Base-by-base conservation (phyloP, 345 rosid species). In the Bruguiera parviflora region DNA sequence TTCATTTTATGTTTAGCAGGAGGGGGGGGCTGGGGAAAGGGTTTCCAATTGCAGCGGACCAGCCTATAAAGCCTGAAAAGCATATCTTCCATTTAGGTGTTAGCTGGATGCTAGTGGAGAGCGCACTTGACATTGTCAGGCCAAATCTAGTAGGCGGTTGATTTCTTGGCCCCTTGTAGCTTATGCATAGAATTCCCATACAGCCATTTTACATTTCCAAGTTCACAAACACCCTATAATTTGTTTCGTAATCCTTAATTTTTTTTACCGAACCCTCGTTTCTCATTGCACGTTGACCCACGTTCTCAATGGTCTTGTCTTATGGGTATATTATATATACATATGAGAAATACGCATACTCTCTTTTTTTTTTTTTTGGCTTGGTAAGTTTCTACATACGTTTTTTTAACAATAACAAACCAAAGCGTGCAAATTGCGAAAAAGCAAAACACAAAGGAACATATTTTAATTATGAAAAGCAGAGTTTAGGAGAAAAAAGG, bases 41-140 rank as follows among this genome's bases (percentile, higher is more conserved):
- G 59, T 55, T 22, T 20, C 24, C 15, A 43, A 43, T 11, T 43
- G 15, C 49, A 43, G 49, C 49, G 6, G 24, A 9, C 28, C 10
- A 21, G 24, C 1, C 29, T 9, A 15, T 3, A 1, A 55, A 43
- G 49, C 22, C 20, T 16, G 13, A 70, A 55, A 56, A 65, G 81
- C 72, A 62, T 71, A 72, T 64, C 69, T 70, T 76, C 70, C 53
- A 11, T 67, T 73, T 71, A 67, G 35, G 71, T 78, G 73, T 69
- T 69, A 43, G 33, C 58, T 69, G 70, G 72, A 67, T 24, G 73
- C 15, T 72, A 75, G 81, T 82, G 86, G 76, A 25, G 64, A 21
- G 37, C 29, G 66, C 81, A 79, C 63, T 72, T 63, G 66, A 32
- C 20, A 22, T 66, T 79, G 86, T 82, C 83, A 66, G 60, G 53